These are phyloP conservation scores for Aspergillus sp. DNA, from an alignment of 2,329 filamentous ascomycete genomes.

Conservation along the genomic window DNA sequence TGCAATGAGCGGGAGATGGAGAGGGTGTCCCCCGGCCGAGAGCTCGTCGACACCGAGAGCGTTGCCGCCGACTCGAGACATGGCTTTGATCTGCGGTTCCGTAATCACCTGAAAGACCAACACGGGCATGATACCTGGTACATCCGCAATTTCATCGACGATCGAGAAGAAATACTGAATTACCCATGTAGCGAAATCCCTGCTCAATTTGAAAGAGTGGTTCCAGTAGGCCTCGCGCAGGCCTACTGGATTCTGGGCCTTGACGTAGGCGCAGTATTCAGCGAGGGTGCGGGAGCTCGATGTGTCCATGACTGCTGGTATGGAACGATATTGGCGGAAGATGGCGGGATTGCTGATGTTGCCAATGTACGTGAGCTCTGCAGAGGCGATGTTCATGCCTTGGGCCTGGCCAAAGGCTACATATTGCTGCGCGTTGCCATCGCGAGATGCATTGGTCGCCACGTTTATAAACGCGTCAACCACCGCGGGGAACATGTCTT, in stretches of 20 bases:
- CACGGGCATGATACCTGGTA: conserved; percentile 5
- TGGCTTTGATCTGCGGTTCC: conserved; percentile 11
- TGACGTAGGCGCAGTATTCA: too few species aligned
- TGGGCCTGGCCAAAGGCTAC: too few species aligned
- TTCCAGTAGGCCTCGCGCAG: conserved; percentile 41
- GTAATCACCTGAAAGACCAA: conserved; percentile 41
- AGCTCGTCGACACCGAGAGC: too few species aligned
- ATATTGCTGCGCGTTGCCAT: conserved; percentile 37
- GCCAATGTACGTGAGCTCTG: too few species aligned
- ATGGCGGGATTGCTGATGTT: too few species aligned
- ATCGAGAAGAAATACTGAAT: conserved; percentile 11
- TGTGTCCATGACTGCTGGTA: too few species aligned
- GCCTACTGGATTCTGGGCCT: conserved; percentile 29
- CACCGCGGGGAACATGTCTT: conserved; percentile 33
- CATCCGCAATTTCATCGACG: not conserved
- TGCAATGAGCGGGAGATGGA: too few species aligned
- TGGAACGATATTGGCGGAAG: too few species aligned
- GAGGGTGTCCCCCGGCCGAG: too few species aligned
- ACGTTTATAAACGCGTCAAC: conserved; percentile 40
- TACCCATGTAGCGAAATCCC: conserved; percentile 30
- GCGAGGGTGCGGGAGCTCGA: too few species aligned
- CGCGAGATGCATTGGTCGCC: conserved; percentile 21
- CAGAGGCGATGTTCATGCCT: too few species aligned
- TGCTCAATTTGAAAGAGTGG: conserved; percentile 35
- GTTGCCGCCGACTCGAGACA: too few species aligned